phyloP scores from a whole-genome alignment of 73 alveolate genomes.

The Uronychia setigera region DNA sequence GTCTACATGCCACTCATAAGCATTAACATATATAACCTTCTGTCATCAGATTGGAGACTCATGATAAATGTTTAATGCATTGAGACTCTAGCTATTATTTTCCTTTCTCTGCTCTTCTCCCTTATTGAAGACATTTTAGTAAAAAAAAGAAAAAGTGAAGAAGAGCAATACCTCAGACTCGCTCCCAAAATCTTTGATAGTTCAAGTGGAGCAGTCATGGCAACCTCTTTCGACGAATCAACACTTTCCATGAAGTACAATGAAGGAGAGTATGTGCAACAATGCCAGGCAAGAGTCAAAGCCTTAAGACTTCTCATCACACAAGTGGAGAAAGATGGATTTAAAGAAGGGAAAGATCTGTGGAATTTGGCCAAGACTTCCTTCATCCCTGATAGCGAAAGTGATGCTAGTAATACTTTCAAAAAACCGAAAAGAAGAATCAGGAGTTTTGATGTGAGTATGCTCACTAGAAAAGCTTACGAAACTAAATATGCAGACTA shows the following conservation, averaged over 20 bases:
- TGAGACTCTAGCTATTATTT: conserved; percentile 32
- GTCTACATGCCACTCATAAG: conserved; percentile 40
- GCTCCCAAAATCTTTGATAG: not conserved
- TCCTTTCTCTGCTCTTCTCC: conserved; percentile 26
- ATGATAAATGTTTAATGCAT: conserved; percentile 33
- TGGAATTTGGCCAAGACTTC: not conserved
- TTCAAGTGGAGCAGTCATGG: not conserved
- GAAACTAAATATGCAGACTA: not conserved
- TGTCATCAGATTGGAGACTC: conserved; percentile 57
- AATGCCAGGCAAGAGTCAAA: not conserved
- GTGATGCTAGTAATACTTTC: not conserved
- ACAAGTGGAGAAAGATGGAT: not conserved
- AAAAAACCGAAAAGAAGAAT: not conserved
- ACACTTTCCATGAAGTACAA: not conserved
- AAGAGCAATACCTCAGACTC: not conserved
- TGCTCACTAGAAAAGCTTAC: not conserved
- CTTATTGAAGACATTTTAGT: conserved; percentile 7
- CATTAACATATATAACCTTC: conserved; percentile 20
- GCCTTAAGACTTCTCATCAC: not conserved
- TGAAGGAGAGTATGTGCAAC: not conserved
- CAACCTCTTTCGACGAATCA: not conserved
- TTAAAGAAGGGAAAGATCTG: not conserved
- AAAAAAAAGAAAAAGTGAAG: not conserved
- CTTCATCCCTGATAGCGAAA: not conserved
- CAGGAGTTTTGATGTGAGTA: not conserved